These are phyloP conservation scores for Erodium chrysanthum DNA, from an alignment of 441 rosid species.

Conservation along the genomic window DNA sequence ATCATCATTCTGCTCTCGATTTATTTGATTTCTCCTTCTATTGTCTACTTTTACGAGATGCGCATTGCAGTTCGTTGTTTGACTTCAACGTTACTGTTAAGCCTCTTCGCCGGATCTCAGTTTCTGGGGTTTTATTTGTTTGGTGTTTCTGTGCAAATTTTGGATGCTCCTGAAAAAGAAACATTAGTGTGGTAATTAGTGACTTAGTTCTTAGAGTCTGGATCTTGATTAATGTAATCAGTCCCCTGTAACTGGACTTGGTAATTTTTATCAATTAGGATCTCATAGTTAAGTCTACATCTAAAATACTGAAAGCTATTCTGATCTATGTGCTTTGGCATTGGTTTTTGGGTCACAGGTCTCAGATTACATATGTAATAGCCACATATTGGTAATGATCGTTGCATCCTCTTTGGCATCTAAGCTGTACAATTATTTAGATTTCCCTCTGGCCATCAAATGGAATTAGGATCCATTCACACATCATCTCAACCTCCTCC, in stretches of 20 bases:
- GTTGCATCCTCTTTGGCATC: background rate
- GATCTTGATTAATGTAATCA: background rate
- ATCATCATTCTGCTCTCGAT: background rate
- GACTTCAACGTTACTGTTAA: background rate
- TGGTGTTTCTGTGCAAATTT: background rate
- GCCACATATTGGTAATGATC: constrained; percentile 11
- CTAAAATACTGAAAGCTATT: background rate
- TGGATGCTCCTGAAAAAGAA: background rate
- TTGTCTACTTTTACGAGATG: background rate
- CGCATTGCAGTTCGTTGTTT: background rate
- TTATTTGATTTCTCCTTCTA: background rate
- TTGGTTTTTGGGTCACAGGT: constrained; percentile 3
- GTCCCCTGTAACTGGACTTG: background rate
- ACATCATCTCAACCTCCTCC: constrained; percentile 27
- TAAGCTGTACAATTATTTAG: constrained; percentile 9
- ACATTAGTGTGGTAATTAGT: background rate
- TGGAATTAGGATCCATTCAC: constrained; percentile 40
- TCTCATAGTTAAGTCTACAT: background rate
- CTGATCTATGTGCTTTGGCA: background rate
- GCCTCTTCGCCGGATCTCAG: background rate
- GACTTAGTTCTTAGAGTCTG: background rate
- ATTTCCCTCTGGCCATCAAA: constrained; percentile 18
- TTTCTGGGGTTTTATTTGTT: background rate
- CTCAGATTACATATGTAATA: background rate
- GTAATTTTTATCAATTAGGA: background rate